These are phyloP conservation scores for Selenicereus undatus DNA, from an alignment of 148 eudicot genomes.

Conservation along the genomic window DNA sequence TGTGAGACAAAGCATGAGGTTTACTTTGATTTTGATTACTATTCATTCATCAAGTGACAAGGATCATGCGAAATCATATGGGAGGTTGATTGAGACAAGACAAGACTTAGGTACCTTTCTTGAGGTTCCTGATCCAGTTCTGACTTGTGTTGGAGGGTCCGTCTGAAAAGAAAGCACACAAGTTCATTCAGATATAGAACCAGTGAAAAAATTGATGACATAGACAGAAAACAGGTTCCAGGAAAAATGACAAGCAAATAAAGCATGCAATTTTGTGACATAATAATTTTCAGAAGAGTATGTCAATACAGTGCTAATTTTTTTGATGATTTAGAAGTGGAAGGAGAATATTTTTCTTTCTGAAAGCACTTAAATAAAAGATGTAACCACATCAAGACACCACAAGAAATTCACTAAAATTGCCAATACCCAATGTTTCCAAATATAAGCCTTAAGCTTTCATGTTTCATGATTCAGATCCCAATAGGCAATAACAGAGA, in stretches of 20 bases:
- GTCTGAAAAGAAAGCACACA: conserved; percentile 43
- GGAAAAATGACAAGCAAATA: not conserved
- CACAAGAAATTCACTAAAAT: too few species aligned
- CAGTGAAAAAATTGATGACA: not conserved
- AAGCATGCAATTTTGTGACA: not conserved
- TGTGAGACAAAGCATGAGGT: not conserved
- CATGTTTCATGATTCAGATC: not conserved
- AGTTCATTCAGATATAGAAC: not conserved
- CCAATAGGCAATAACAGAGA: not conserved
- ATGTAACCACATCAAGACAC: not conserved
- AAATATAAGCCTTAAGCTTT: not conserved
- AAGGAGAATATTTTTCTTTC: not conserved
- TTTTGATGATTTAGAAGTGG: not conserved
- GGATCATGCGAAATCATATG: not conserved
- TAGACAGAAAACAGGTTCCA: not conserved
- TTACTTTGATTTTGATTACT: not conserved
- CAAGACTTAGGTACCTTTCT: conserved; percentile 59
- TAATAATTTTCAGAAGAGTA: not conserved
- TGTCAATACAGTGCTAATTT: not conserved
- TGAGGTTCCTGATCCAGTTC: conserved; percentile 82
- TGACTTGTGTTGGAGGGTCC: conserved; percentile 54
- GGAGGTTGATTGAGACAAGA: not conserved
- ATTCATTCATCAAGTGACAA: not conserved
- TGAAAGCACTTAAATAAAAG: not conserved
- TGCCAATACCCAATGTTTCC: not conserved